Base-by-base conservation (phyloP, 78 protist genomes). In the Dictyostelium discoideum region DNA sequence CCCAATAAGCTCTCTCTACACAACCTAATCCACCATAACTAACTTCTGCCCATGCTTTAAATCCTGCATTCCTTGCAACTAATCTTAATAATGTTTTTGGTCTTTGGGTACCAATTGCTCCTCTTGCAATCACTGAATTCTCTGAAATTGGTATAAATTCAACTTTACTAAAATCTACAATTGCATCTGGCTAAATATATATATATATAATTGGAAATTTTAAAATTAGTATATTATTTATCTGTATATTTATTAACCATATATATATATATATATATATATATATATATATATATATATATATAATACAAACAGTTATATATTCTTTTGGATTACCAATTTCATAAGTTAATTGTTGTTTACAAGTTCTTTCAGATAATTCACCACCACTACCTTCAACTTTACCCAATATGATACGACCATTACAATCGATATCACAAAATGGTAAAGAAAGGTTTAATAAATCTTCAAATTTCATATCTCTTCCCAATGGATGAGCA, bases 1-100 rank as follows among this genome's bases (percentile, higher is more conserved):
- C 94, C 94, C 94, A 89, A 20, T 89, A 81, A 0, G 94, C 94
- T 10, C 94, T 74, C 22, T 89, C 87, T 10, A 89, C 88, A 46
- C 94, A 89, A 1, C 94, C 94, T n/a, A 89, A 29, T n/a, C 94
- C 94, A 82, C 94, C 94, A 82, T 89, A 89, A 13, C 76, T 46
- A 6, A 89, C 74, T 20, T 89, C 94, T 50, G 94, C 94, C 94
- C 94, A 89, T 69, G 94, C 84, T 50, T 89, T 89, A 42, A 32
- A 89, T 10, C 94, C 94, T 46, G 94, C 94, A 81, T 81, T 89
- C 44, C 42, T 80, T n/a, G 94, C 87, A 5, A 89, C 46, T 9
- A 89, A 24, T 89, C 94, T 80, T 40, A 89, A n/a, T 18, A 89
- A n/a, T 29, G 44, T 67, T 6, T 22, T 44, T 82, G 94, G 94